Evolutionary conservation across 2,329 filamentous ascomycete genomes (phyloP).

Genomic region (Pestalotiopsis sp.): DNA sequence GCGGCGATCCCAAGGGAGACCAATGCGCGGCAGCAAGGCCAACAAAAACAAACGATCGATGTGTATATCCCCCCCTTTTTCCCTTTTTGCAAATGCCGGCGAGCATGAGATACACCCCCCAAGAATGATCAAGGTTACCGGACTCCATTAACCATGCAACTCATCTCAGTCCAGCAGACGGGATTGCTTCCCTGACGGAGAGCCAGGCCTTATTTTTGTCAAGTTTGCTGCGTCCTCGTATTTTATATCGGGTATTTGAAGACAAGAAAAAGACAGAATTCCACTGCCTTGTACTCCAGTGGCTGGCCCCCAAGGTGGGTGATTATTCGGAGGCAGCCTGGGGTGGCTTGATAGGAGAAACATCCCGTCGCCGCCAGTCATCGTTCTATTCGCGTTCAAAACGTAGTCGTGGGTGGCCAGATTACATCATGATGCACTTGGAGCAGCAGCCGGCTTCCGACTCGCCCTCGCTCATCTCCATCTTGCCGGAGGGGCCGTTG

Average conservation of each 20-base stretch:
- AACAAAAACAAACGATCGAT: conserved; percentile 3
- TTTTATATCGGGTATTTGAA: conserved; percentile 13
- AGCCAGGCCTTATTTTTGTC: conserved; percentile 14
- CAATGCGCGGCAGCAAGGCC: not conserved
- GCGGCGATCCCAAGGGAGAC: not conserved
- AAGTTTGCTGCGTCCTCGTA: conserved; percentile 4
- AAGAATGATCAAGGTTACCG: conserved; percentile 27
- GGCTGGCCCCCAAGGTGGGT: not conserved
- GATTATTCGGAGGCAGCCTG: not conserved
- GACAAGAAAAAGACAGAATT: not conserved
- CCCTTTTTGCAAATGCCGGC: conserved; percentile 14
- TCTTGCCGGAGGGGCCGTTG: conserved; percentile 68
- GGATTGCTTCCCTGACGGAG: conserved; percentile 25
- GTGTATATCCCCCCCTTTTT: conserved; percentile 11
- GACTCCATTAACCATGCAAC: conserved; percentile 35
- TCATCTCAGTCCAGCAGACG: conserved; percentile 28
- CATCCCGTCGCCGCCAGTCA: conserved; percentile 1
- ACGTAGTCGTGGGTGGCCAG: conserved; percentile 4
- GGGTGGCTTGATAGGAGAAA: not conserved
- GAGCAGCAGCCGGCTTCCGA: conserved; percentile 78
- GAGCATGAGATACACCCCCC: conserved; percentile 21
- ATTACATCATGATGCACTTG: conserved; percentile 87
- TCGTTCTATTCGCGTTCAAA: conserved; percentile 5
- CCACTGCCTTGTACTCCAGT: not conserved
- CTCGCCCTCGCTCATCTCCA: conserved; percentile 76